A percentile compares a stretch with the other conserved stretches of the same genome.
Conservation (phyloP, 2,329 filamentous ascomycete genomes). For the Xylariales sp. region DNA sequence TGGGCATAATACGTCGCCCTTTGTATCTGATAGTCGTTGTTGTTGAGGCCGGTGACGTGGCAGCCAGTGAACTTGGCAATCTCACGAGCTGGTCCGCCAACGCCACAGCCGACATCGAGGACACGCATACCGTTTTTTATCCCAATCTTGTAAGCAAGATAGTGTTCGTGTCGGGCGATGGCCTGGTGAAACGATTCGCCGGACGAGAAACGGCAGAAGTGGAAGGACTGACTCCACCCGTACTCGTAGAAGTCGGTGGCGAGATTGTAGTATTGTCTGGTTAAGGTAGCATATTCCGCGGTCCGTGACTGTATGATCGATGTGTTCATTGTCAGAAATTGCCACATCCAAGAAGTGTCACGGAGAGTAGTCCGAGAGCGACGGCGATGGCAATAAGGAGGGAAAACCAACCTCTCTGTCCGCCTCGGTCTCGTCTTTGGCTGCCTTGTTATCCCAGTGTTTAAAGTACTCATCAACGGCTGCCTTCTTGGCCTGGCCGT, state of each 20-base stretch:
- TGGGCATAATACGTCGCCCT: conserved; percentile 81
- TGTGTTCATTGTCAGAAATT: too few relatives aligned
- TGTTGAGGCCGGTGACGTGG: conserved; percentile 90
- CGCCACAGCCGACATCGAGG: conserved; percentile 92
- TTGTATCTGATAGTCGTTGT: conserved; percentile 99
- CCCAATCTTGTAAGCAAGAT: conserved; percentile 84
- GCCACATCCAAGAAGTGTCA: too few relatives aligned
- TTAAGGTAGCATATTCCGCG: conserved; percentile 88
- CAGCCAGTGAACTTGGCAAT: conserved; percentile 93
- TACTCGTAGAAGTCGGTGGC: conserved; percentile 97
- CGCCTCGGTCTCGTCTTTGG: conserved; percentile 74
- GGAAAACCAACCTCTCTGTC: conserved; percentile 72
- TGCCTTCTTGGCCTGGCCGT: conserved; percentile 67
- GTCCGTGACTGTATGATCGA: conserved; percentile 57
- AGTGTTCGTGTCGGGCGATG: conserved; percentile 96
- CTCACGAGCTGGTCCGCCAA: conserved; percentile 90
- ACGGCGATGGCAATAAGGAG: too few relatives aligned
- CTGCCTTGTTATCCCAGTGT: conserved; percentile 87
- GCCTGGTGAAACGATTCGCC: conserved; percentile 87
- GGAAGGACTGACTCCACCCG: conserved; percentile 93
- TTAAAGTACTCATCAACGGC: conserved; percentile 93
- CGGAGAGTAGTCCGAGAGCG: not conserved
- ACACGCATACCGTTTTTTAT: conserved; percentile 85
- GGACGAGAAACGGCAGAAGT: conserved; percentile 90
- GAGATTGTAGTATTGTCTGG: conserved; percentile 95